Base-by-base conservation (phyloP, 2,329 filamentous ascomycete genomes). In the Xylaria sp. region DNA sequence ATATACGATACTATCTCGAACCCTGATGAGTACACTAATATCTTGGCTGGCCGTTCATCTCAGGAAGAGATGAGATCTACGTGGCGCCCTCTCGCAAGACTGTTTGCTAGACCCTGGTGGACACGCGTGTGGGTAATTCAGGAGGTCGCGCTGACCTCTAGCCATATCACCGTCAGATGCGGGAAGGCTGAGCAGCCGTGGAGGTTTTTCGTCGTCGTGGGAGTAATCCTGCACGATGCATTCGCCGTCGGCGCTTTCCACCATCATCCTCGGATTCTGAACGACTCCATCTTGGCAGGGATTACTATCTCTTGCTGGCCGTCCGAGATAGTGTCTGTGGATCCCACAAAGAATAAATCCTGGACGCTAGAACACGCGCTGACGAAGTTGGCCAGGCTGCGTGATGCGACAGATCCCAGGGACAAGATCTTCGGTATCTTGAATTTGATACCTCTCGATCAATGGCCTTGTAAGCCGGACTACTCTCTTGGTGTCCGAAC, bases 311-410 rank as follows among this genome's bases (percentile, higher is more conserved):
- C 48, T 7, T 52, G 25, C 48, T 52, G 48, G 48, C 48, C 48
- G 25, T 52, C 48, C 25, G 48, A 32, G 28, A 32, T 52, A 28
- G 9, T 15, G 15, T 30, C 48, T 6, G 32, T n/a, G 15, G 18
- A 52, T 2, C 48, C 48, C 5, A 6, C 2, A 7, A 32, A 52
- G 10, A 32, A 32, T 5, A 52, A 52, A n/a, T 30, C 25, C 4
- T 52, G 48, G 48, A 52, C 48, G 48, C 48, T 52, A 28, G 48
- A 52, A 32, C 48, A 32, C 48, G 48, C 48, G 25, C 25, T 52
- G 48, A 52, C 48, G 15, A 52, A 52, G 48, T 15, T 52, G 25
- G 48, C 25, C 7, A 52, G 48, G 48, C 15, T 52, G 18, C 48
- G 48, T 8, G 15, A 52, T 1, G 48, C 48, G 8, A 52, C 48